Base-by-base conservation (phyloP, 257 asterid species). In the Primulina eburnea region DNA sequence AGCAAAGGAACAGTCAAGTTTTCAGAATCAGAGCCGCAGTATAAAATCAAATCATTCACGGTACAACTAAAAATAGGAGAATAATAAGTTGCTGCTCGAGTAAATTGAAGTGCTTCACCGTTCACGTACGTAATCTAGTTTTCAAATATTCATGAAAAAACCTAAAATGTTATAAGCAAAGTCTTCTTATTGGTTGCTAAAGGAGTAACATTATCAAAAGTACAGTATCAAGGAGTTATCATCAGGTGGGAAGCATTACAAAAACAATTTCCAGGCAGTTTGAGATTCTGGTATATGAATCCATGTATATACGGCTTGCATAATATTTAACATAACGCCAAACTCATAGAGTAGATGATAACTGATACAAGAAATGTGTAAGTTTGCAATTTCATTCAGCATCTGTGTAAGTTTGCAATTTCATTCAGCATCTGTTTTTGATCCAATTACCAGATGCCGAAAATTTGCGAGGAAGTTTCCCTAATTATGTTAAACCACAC, bases 251-350 rank as follows among this genome's bases (percentile, higher is more conserved):
- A 67, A 55, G 58, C 43, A 62, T 68, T 21, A 32, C 21, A 57
- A 14, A 35, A 68, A 28, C 60, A 5, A 12, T 57, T 65, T 50
- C 20, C 67, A 60, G 12, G 21, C 57, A 28, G 28, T 37, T 33
- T 16, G 40, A 68, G 30, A 62, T 37, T 47, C 69, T 37, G 63
- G 67, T 68, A 67, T 6, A 69, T 11, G 5, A 20, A 34, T 60
- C 24, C 50, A 58, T 62, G 21, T 18, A 32, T 10, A 20, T 1
- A 24, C 16, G 18, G 32, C 11, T 30, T 12, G 57, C 4, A 18
- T 34, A 26, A 61, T n/a, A 62, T 65, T 16, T 26, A 30, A 29
- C 16, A 59, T 24, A 52, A 67, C 21, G 32, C 63, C 62, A 30
- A 74, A 70, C 14, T 35, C 21, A 33, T 59, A n/a, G 43, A 58